Evolutionary conservation across 345 rosid species (phyloP).

Genomic region (Noccaea bulbosa): DNA sequence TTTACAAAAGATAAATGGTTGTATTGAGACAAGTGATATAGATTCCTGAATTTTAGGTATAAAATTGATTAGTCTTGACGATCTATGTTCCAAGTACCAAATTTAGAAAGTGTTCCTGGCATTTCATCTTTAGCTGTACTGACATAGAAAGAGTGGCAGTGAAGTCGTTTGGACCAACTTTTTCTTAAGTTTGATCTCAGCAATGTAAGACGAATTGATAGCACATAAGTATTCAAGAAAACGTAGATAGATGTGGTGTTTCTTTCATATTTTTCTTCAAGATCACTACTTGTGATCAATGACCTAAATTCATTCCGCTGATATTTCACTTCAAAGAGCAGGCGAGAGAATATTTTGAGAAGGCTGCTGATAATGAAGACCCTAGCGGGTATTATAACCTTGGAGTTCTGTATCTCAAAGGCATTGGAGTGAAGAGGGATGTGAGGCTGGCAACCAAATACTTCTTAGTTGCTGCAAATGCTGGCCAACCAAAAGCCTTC

Average conservation of each 20-base stretch:
- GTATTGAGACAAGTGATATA: too few species aligned
- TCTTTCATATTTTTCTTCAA: background rate
- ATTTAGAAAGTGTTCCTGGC: background rate
- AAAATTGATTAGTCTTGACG: background rate
- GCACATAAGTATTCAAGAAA: background rate
- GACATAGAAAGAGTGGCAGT: background rate
- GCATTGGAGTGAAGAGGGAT: conserved; percentile 85
- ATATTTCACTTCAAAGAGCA: conserved; percentile 38
- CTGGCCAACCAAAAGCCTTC: conserved; percentile 94
- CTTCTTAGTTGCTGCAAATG: conserved; percentile 82
- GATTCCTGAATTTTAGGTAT: background rate
- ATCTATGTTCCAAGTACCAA: background rate
- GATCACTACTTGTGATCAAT: background rate
- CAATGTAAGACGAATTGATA: too few species aligned
- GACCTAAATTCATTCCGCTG: background rate
- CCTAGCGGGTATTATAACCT: conserved; percentile 92
- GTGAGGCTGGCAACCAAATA: conserved; percentile 72
- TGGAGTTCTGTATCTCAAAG: conserved; percentile 89
- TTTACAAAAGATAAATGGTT: background rate
- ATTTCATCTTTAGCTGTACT: background rate
- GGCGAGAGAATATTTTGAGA: conserved; percentile 95
- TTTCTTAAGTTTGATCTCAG: background rate
- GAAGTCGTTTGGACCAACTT: background rate
- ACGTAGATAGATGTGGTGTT: too few species aligned
- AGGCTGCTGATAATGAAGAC: conserved; percentile 75